Conservation (phyloP, 257 asterid genomes). For the Primulina huaijiensis region DNA sequence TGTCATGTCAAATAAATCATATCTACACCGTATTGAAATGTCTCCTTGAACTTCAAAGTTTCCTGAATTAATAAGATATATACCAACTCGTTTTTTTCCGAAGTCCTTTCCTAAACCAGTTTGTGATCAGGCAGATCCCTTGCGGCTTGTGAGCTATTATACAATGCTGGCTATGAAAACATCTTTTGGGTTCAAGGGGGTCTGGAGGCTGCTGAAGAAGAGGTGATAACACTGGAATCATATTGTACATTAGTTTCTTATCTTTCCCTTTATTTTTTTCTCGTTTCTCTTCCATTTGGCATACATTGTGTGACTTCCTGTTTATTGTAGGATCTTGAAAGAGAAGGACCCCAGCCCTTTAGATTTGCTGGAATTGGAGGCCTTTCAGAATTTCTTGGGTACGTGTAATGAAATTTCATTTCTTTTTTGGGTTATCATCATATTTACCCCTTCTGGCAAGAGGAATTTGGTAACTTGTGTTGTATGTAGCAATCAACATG, state of each 20-base stretch:
- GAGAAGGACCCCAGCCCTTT: constrained; percentile 88
- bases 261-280: constrained; percentile 8
- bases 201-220: constrained; percentile 87
- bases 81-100: constrained; percentile 3
- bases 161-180: constrained; percentile 74
- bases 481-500: neutral
- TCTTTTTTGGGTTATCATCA: neutral
- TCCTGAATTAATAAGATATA: neutral
- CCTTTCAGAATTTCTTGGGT: constrained; percentile 93
- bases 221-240: constrained; percentile 40
- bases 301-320: constrained; percentile 6
- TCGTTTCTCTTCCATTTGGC: neutral
- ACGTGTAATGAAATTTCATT: constrained; percentile 23
- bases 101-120: constrained; percentile 27
- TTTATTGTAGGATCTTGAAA: constrained; percentile 71
- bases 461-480: neutral
- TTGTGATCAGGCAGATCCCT: constrained; percentile 78
- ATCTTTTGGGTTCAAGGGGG: constrained; percentile 95
- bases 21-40: neutral
- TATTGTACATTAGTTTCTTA: neutral
- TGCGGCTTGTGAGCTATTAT: constrained; percentile 91
- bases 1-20: neutral
- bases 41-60: neutral
- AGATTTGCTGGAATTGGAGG: constrained; percentile 99
- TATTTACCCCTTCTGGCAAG: neutral